These are phyloP conservation scores for Pouteria glomerata DNA, from an alignment of 148 eudicot genomes.

Conservation along the genomic window DNA sequence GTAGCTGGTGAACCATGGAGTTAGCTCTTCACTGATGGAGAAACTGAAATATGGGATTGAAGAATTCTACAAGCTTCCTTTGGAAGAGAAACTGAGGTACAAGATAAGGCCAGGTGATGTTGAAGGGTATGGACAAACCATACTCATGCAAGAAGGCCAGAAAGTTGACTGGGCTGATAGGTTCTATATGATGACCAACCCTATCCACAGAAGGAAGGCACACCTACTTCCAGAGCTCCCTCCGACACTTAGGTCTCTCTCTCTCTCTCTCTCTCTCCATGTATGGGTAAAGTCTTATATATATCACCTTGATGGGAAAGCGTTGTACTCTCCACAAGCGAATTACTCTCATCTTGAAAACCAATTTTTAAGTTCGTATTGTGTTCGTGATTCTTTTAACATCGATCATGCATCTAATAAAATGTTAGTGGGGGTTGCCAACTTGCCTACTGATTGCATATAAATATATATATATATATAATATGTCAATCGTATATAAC, in stretches of 20 bases:
- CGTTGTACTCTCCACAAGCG: too few species aligned
- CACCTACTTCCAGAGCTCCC: slow-evolving; percentile 30
- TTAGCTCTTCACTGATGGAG: slow-evolving; percentile 13
- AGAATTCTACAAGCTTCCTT: slow-evolving; percentile 21
- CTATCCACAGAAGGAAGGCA: slow-evolving; percentile 23
- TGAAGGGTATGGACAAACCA: slow-evolving; percentile 24
- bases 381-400: too few species aligned
- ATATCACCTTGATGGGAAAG: too few species aligned
- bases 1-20: slow-evolving; percentile 27
- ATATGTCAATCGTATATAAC: too few species aligned
- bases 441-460: too few species aligned
- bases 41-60: slow-evolving; percentile 18
- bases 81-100: slow-evolving; percentile 21
- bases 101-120: slow-evolving; percentile 6
- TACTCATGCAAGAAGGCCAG: slow-evolving; percentile 8
- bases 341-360: too few species aligned
- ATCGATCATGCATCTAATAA: too few species aligned
- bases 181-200: slow-evolving; percentile 29
- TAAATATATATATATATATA: too few species aligned
- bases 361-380: too few species aligned
- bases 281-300: too few species aligned
- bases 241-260: slow-evolving; percentile 24
- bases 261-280: too few species aligned
- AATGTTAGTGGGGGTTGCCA: too few species aligned
- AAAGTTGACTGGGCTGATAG: slow-evolving; percentile 25